These are phyloP conservation scores for Phytophthora crassamura DNA, from an alignment of 352 stramenopile genomes.

Conservation along the genomic window DNA sequence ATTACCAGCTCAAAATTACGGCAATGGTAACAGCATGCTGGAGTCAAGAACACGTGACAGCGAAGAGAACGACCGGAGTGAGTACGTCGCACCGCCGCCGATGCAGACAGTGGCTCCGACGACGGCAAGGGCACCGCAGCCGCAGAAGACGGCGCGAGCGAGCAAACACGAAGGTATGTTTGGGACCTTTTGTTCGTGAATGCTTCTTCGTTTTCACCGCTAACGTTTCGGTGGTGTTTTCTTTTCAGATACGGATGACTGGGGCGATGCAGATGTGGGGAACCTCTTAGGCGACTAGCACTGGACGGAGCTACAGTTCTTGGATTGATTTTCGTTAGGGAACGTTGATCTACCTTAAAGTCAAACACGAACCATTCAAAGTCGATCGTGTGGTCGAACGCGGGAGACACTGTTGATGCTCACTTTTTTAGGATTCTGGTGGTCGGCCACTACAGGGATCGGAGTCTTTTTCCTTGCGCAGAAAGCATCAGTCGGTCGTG, in stretches of 20 bases:
- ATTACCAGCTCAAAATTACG: constrained; percentile 18
- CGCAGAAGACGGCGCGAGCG: constrained; percentile 41
- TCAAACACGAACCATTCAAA: constrained; percentile 28
- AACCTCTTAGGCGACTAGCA: constrained; percentile 75
- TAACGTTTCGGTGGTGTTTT: too few relatives aligned
- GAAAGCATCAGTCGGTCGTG: too few relatives aligned
- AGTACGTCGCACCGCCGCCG: constrained; percentile 49
- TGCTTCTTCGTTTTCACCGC: constrained; percentile 5
- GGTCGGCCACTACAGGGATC: too few relatives aligned
- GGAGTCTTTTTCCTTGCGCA: too few relatives aligned
- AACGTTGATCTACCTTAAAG: background rate
- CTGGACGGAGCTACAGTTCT: constrained; percentile 5
- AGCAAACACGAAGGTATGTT: constrained; percentile 70
- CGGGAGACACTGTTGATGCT: too few relatives aligned
- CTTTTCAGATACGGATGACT: constrained; percentile 71
- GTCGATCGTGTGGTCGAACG: too few relatives aligned
- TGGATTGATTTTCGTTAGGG: constrained; percentile 24
- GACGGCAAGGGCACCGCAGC: constrained; percentile 27
- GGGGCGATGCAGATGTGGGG: constrained; percentile 80
- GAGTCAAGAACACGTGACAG: constrained; percentile 30
- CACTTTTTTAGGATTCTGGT: too few relatives aligned
- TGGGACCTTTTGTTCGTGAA: constrained; percentile 1
- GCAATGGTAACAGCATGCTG: constrained; percentile 30
- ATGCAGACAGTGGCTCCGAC: constrained; percentile 46
- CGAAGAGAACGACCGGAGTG: constrained; percentile 39